Evolutionary conservation across 225 moss, liverwort and hornwort species (phyloP).

Genomic region (Rhytidiadelphus loreus): DNA sequence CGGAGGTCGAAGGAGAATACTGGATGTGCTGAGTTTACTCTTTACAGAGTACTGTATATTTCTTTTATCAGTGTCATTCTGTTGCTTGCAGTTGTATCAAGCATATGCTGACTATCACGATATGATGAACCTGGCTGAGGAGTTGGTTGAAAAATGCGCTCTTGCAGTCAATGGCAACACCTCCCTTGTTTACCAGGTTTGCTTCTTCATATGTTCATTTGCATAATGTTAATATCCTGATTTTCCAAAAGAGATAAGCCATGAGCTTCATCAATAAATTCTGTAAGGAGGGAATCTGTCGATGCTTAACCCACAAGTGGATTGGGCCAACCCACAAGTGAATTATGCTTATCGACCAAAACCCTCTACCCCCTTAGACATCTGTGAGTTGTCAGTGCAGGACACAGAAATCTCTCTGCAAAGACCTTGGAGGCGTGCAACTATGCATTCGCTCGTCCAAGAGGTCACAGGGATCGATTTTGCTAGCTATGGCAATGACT

Average conservation of each 20-base stretch:
- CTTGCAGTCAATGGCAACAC: conserved; percentile 51
- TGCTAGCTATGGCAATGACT: conserved; percentile 32
- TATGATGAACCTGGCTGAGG: conserved; percentile 97
- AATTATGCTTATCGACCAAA: neutral
- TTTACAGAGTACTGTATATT: neutral
- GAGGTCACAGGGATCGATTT: conserved; percentile 78
- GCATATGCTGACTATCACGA: conserved; percentile 95
- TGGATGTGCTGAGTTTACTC: neutral
- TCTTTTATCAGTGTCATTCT: neutral
- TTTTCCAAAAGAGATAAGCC: neutral
- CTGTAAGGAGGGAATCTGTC: neutral
- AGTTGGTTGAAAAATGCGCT: conserved; percentile 71
- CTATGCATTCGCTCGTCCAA: conserved; percentile 79
- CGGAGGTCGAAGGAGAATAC: neutral
- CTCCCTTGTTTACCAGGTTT: conserved; percentile 77
- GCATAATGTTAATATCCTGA: neutral
- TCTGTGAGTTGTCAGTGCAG: conserved; percentile 44
- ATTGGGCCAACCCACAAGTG: too few species aligned
- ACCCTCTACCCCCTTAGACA: neutral
- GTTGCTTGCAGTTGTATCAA: conserved; percentile 78
- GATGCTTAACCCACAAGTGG: neutral
- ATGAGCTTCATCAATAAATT: neutral
- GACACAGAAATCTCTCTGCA: conserved; percentile 69
- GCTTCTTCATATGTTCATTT: neutral
- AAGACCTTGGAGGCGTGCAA: conserved; percentile 90